A percentile compares a stretch with the other conserved stretches of the same genome.
Evolutionary conservation across 495 filamentous ascomycete genomes (phyloP).

Genomic region (Astrocystis sublimbata): DNA sequence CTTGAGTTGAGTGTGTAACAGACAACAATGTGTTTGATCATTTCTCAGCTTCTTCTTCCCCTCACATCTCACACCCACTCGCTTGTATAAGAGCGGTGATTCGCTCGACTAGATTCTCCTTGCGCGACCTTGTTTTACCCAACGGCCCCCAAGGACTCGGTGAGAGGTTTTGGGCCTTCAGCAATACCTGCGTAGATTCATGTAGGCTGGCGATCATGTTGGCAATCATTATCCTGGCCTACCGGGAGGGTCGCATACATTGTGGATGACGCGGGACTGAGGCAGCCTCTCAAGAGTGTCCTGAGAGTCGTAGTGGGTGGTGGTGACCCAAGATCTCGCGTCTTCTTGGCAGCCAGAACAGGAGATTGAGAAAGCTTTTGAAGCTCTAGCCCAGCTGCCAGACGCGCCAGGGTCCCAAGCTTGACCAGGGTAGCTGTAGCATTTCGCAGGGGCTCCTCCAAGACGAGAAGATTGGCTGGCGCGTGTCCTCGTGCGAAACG

Average conservation of each 20-base stretch:
- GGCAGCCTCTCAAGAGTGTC: conserved; percentile 11
- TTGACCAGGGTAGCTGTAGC: conserved; percentile 9
- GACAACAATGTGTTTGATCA: background rate
- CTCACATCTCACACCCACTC: background rate
- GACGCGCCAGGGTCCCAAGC: conserved; percentile 2
- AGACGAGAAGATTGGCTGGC: conserved; percentile 4
- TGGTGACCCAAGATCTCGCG: conserved; percentile 15
- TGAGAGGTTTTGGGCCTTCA: background rate
- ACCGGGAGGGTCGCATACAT: background rate
- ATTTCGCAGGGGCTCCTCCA: conserved; percentile 2
- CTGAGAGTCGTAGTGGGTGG: no score
- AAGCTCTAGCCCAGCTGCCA: background rate
- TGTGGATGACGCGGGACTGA: conserved; percentile 12
- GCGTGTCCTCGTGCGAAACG: background rate
- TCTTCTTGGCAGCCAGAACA: conserved; percentile 11
- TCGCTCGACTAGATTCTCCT: background rate
- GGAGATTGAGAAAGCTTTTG: background rate
- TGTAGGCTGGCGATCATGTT: background rate
- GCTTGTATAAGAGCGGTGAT: background rate
- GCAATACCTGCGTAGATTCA: background rate
- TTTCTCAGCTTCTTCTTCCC: background rate
- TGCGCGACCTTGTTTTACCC: background rate
- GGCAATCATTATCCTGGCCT: background rate
- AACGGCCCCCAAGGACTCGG: background rate
- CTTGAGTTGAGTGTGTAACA: conserved; percentile 5